Conservation (phyloP, 768 basidiomycete species). For the Trametes cingulata region DNA sequence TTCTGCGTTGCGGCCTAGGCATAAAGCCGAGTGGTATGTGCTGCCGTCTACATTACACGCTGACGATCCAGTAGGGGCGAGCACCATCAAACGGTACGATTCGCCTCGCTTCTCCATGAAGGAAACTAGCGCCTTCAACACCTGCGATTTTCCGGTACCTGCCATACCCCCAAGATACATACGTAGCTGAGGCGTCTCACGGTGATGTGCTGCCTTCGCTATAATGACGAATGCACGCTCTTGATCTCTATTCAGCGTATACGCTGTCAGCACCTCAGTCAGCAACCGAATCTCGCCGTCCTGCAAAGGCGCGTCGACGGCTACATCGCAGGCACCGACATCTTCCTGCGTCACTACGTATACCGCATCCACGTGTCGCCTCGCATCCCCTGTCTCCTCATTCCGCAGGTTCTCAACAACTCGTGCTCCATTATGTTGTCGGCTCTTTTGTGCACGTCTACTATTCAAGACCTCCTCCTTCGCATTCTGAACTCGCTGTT, state of each 20-base stretch:
- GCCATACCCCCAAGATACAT: constrained; percentile 24
- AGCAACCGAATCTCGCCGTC: background rate
- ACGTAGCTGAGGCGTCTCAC: background rate
- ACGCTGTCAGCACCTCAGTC: background rate
- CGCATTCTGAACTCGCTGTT: too few relatives aligned
- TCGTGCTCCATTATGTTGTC: too few relatives aligned
- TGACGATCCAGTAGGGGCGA: constrained; percentile 27
- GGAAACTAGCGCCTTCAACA: constrained; percentile 19
- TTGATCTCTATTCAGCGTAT: background rate
- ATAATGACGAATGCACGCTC: background rate
- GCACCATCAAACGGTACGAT: constrained; percentile 18
- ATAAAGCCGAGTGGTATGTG: constrained; percentile 23
- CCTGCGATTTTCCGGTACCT: constrained; percentile 19
- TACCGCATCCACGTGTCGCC: too few relatives aligned
- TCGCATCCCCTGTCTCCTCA: too few relatives aligned
- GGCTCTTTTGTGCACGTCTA: too few relatives aligned
- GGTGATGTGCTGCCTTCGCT: background rate
- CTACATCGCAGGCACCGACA: background rate
- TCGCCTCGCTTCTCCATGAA: constrained; percentile 21
- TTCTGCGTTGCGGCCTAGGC: background rate
- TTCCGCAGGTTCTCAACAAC: too few relatives aligned
- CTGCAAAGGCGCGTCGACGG: background rate
- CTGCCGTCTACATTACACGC: constrained; percentile 20
- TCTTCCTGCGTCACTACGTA: background rate
- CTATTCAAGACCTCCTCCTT: too few relatives aligned